These are phyloP conservation scores for Phanerodontia chrysosporium DNA, from an alignment of 768 basidiomycete species.

Conservation along the genomic window DNA sequence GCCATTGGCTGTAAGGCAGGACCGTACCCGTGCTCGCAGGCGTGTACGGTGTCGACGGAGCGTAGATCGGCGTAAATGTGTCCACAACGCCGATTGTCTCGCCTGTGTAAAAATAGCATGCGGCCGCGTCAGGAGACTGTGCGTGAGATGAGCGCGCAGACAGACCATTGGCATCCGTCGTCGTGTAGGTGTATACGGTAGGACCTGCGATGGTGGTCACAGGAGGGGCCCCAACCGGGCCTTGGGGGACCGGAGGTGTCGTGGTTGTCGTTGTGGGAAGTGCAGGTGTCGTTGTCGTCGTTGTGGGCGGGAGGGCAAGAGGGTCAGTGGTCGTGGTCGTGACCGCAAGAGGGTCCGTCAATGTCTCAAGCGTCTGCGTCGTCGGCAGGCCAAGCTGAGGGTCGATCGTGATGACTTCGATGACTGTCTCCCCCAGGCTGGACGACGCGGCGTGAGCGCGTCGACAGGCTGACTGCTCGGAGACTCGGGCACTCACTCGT, in stretches of 20 bases:
- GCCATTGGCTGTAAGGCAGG: conserved; percentile 28
- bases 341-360: not conserved
- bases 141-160: not conserved
- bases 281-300: conserved; percentile 10
- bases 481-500: conserved; percentile 37
- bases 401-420: conserved; percentile 43
- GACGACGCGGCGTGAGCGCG: conserved; percentile 3
- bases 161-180: conserved; percentile 30
- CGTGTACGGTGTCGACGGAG: conserved; percentile 18
- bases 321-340: conserved; percentile 15
- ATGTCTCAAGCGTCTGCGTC: conserved; percentile 36
- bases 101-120: conserved; percentile 10
- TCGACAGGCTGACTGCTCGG: conserved; percentile 3
- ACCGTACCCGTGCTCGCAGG: conserved; percentile 26
- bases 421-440: conserved; percentile 48
- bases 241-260: conserved; percentile 28
- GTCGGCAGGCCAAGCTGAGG: conserved; percentile 30
- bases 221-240: conserved; percentile 49
- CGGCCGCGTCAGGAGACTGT: not conserved
- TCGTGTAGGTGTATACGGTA: conserved; percentile 30
- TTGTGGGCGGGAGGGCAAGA: conserved; percentile 10
- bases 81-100: conserved; percentile 20
- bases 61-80: conserved; percentile 31
- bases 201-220: conserved; percentile 9
- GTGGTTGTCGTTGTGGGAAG: conserved; percentile 11